These are phyloP conservation scores for Gaeumannomyces tritici DNA, from an alignment of 2,329 filamentous ascomycete genomes.

Conservation along the genomic window DNA sequence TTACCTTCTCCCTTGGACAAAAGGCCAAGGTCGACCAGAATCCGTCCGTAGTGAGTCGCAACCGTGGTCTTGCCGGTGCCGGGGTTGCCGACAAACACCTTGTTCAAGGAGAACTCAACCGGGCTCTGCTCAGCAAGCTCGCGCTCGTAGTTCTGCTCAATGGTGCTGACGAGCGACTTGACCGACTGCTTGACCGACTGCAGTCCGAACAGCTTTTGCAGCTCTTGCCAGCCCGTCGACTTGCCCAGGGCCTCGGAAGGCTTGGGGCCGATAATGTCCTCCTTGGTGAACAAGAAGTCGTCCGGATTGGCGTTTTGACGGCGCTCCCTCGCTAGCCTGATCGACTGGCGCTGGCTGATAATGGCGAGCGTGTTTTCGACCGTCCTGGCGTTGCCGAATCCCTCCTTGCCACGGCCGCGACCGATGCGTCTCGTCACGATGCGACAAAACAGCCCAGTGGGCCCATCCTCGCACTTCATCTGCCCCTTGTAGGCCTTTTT, in stretches of 20 bases:
- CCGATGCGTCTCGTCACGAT: constrained; percentile 55
- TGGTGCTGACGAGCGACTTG: constrained; percentile 45
- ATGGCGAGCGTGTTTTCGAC: constrained; percentile 50
- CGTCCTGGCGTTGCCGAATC: constrained; percentile 65
- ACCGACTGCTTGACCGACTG: constrained; percentile 53
- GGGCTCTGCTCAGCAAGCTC: constrained; percentile 53
- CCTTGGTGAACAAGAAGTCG: constrained; percentile 50
- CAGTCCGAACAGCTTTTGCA: constrained; percentile 52
- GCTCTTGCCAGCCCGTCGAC: constrained; percentile 45
- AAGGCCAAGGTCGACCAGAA: constrained; percentile 58
- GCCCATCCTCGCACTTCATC: constrained; percentile 52
- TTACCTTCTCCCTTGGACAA: constrained; percentile 59
- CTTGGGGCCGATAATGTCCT: constrained; percentile 64
- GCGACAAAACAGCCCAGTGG: constrained; percentile 50
- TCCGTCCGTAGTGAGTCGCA: constrained; percentile 60
- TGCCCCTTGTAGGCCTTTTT: constrained; percentile 37
- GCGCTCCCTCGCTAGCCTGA: constrained; percentile 40
- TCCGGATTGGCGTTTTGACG: constrained; percentile 29
- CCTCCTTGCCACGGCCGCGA: constrained; percentile 49
- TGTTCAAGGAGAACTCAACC: constrained; percentile 54
- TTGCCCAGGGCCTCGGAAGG: constrained; percentile 41
- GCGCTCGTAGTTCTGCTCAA: constrained; percentile 54
- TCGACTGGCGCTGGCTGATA: constrained; percentile 49
- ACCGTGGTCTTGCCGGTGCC: constrained; percentile 72
- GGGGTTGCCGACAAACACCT: constrained; percentile 60